A percentile compares a stretch with the other conserved stretches of the same genome.
These are phyloP conservation scores for Scedosporium dehoogii DNA, from an alignment of 2,329 filamentous ascomycete species.

Conservation along the genomic window DNA sequence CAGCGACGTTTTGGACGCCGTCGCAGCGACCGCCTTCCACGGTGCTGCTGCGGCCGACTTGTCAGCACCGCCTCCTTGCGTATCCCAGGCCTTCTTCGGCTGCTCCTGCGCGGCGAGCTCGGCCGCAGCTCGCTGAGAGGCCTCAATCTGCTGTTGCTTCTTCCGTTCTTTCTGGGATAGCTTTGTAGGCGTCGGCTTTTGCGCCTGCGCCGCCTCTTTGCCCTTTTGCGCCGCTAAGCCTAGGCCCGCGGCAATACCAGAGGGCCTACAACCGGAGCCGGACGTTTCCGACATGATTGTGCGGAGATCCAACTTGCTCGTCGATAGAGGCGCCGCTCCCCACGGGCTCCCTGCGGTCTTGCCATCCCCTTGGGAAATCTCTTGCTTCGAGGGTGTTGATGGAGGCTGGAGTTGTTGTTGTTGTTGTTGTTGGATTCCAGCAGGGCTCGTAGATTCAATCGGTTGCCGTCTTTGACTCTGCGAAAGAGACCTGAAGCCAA, in stretches of 20 bases:
- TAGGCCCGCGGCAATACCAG: slow-evolving; percentile 43
- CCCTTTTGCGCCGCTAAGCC: slow-evolving; percentile 40
- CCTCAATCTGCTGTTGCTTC: slow-evolving; percentile 62
- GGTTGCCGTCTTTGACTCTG: slow-evolving; percentile 2
- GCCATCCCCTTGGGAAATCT: neutral
- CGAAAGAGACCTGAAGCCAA: neutral
- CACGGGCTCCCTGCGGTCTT: slow-evolving; percentile 32
- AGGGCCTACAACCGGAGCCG: slow-evolving; percentile 31
- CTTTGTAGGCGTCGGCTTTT: slow-evolving; percentile 41
- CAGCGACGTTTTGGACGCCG: slow-evolving; percentile 36
- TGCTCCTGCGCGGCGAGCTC: slow-evolving; percentile 19
- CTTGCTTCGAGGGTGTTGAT: neutral
- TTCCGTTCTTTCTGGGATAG: slow-evolving; percentile 91
- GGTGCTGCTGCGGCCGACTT: slow-evolving; percentile 34
- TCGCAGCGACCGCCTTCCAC: slow-evolving; percentile 51
- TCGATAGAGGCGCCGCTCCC: slow-evolving; percentile 40
- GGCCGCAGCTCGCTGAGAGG: slow-evolving; percentile 31
- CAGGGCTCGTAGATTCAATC: neutral
- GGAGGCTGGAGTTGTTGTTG: neutral
- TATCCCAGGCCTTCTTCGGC: slow-evolving; percentile 35
- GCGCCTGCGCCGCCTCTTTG: slow-evolving; percentile 22
- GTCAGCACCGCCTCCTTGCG: slow-evolving; percentile 21
- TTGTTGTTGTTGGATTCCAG: too few species aligned
- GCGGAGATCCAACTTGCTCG: slow-evolving; percentile 60
- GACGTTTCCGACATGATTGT: slow-evolving; percentile 62